Conservation (phyloP, 345 rosid genomes). For the Eucalyptus viminalis region DNA sequence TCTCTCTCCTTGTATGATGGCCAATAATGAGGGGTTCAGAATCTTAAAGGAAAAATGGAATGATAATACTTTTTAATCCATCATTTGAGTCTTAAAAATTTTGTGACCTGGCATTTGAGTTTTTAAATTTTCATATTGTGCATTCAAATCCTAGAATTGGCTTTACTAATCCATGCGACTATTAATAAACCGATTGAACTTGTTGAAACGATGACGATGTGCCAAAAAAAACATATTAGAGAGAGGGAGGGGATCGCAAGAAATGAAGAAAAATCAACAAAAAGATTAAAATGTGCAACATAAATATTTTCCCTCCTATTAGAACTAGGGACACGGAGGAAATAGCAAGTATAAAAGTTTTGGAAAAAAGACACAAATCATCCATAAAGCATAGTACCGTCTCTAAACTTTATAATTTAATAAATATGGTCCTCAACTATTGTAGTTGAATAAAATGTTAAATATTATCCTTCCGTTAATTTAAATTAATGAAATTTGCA, state of each 20-base stretch:
- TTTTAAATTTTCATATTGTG: not conserved
- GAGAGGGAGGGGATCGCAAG: not conserved
- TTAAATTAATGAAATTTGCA: too few species aligned
- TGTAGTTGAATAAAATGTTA: too few species aligned
- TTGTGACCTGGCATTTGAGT: not conserved
- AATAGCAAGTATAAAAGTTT: not conserved
- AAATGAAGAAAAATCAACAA: not conserved
- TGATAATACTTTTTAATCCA: not conserved
- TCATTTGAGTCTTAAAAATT: not conserved
- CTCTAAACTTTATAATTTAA: too few species aligned
- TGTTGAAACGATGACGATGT: not conserved
- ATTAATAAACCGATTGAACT: not conserved
- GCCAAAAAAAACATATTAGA: not conserved
- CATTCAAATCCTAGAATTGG: not conserved
- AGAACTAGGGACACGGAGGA: not conserved
- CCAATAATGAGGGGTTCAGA: not conserved
- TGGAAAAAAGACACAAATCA: too few species aligned
- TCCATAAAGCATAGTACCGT: fast-evolving
- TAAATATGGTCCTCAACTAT: too few species aligned
- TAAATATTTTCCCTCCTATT: not conserved
- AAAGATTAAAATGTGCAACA: not conserved
- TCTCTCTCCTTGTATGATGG: not conserved
- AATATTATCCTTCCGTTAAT: too few species aligned
- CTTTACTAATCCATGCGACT: not conserved
- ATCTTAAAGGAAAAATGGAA: not conserved